Percentiles rank a stretch among this genome's conserved stretches.
phyloP scores from a whole-genome alignment of 2,329 filamentous ascomycete species.

The Fusarium humuli region DNA sequence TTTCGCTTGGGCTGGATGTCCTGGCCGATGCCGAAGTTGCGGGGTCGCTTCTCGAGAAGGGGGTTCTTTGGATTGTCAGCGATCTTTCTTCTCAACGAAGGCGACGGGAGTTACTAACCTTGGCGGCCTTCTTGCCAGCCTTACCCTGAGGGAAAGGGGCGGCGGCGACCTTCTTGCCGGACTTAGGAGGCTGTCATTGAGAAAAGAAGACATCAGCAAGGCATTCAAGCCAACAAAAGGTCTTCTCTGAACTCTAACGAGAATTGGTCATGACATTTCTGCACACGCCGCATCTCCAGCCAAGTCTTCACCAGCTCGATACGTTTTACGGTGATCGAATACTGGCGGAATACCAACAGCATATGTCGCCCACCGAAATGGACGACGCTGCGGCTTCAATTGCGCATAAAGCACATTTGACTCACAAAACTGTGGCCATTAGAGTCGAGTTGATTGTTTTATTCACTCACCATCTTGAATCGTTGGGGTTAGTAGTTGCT shows the following conservation, averaged over 20 bases:
- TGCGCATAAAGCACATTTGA: constrained; percentile 50
- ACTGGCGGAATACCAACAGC: constrained; percentile 53
- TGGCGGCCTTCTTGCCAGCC: constrained; percentile 95
- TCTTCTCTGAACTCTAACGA: constrained; percentile 97
- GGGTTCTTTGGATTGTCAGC: constrained; percentile 80
- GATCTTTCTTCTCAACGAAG: neutral
- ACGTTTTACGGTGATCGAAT: constrained; percentile 40
- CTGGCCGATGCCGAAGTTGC: constrained; percentile 99
- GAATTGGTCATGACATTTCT: constrained; percentile 68
- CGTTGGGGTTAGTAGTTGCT: constrained; percentile 53
- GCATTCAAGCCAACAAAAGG: constrained; percentile 78
- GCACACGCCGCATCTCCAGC: constrained; percentile 69
- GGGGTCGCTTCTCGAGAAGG: constrained; percentile 96
- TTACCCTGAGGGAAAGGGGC: constrained; percentile 96
- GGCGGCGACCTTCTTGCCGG: constrained; percentile 96
- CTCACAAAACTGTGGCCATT: constrained; percentile 55
- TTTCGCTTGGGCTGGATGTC: constrained; percentile 98
- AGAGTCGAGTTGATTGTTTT: constrained; percentile 50
- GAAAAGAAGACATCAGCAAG: constrained; percentile 98
- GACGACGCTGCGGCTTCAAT: constrained; percentile 51
- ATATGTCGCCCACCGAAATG: constrained; percentile 33
- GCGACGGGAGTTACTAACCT: constrained; percentile 73
- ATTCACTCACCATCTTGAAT: constrained; percentile 59
- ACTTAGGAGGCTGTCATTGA: constrained; percentile 99
- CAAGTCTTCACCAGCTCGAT: constrained; percentile 68